Percentiles rank a stretch among this genome's conserved stretches.
These are phyloP conservation scores for Trichoderma afroharzianum DNA, from an alignment of 2,329 filamentous ascomycete genomes.

Conservation along the genomic window DNA sequence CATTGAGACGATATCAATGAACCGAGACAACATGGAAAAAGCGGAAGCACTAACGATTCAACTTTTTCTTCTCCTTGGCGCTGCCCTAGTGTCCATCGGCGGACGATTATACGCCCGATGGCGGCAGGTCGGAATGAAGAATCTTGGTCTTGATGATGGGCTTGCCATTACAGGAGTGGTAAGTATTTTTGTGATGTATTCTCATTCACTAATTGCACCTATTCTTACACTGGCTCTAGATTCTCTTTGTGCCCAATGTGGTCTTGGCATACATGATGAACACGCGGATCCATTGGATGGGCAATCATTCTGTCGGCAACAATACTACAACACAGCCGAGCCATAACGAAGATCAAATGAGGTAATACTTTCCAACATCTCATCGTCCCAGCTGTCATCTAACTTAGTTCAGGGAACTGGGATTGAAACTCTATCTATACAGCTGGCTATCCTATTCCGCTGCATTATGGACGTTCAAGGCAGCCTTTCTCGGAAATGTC, in stretches of 20 bases:
- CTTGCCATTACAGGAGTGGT: conserved; percentile 2
- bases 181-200: not conserved
- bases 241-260: conserved; percentile 3
- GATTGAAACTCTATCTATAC: conserved; percentile 18
- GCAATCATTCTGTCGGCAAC: not conserved
- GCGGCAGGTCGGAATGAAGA: not conserved
- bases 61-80: not conserved
- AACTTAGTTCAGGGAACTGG: conserved; percentile 10
- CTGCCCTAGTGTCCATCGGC: not conserved
- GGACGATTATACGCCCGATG: not conserved
- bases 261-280: conserved; percentile 1
- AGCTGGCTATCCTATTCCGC: conserved; percentile 16
- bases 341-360: not conserved
- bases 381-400: not conserved
- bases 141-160: conserved; percentile 1
- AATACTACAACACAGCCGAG: not conserved
- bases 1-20: not conserved
- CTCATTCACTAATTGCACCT: not conserved
- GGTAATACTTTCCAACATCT: not conserved
- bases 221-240: not conserved
- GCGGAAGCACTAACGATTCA: not conserved
- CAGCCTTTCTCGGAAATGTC: conserved; percentile 12
- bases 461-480: conserved; percentile 16
- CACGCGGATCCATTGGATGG: not conserved
- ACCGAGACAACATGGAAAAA: not conserved